These are phyloP conservation scores for Alternaria solani DNA, from an alignment of 2,329 filamentous ascomycete species.

Conservation along the genomic window DNA sequence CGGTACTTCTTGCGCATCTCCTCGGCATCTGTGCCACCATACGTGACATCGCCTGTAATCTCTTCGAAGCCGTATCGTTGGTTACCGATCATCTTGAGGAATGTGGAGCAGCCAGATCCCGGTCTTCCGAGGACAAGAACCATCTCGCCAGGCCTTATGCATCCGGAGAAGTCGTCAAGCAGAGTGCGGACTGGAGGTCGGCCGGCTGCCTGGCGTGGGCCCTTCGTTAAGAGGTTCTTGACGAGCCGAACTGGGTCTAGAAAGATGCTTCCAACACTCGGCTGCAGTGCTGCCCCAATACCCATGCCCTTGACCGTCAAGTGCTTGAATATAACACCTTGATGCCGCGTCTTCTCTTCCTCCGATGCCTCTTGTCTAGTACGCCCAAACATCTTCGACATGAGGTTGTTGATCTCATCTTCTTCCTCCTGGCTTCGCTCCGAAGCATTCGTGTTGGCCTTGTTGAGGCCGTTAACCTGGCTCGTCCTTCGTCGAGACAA, in stretches of 20 bases:
- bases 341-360: slow-evolving; percentile 73
- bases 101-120: slow-evolving; percentile 73
- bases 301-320: slow-evolving; percentile 69
- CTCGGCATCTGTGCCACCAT: slow-evolving; percentile 64
- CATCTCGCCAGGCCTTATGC: slow-evolving; percentile 77
- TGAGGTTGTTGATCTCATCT: slow-evolving; percentile 67
- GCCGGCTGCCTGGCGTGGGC: slow-evolving; percentile 47
- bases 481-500: slow-evolving; percentile 61
- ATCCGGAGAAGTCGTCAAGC: slow-evolving; percentile 70
- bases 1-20: slow-evolving; percentile 66
- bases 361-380: slow-evolving; percentile 71
- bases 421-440: slow-evolving; percentile 47
- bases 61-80: slow-evolving; percentile 66
- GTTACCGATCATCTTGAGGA: slow-evolving; percentile 75
- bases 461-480: slow-evolving; percentile 29
- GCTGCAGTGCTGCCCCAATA: slow-evolving; percentile 69
- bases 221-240: slow-evolving; percentile 60
- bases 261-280: slow-evolving; percentile 68
- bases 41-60: slow-evolving; percentile 63
- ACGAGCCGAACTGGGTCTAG: slow-evolving; percentile 63
- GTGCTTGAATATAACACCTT: slow-evolving; percentile 71
- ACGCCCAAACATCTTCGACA: slow-evolving; percentile 75
- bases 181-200: slow-evolving; percentile 71
- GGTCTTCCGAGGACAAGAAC: slow-evolving; percentile 71
- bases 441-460: slow-evolving; percentile 35